Base-by-base conservation (phyloP, 2,329 filamentous ascomycete species). In the Metarhizium robertsii region DNA sequence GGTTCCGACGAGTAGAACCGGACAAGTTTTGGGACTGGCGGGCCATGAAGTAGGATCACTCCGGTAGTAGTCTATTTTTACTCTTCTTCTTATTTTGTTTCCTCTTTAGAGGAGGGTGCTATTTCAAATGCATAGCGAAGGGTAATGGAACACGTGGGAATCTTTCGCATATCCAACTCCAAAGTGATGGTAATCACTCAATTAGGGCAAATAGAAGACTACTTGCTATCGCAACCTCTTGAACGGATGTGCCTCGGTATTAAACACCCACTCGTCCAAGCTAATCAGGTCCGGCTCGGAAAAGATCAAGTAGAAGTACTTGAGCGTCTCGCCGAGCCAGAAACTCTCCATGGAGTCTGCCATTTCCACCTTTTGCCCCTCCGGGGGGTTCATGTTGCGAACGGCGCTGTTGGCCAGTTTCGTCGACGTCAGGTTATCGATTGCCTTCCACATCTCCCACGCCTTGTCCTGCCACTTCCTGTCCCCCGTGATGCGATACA, bases 261-360 rank as follows among this genome's bases (percentile, higher is more conserved):
- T 81, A 52, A 84, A 71, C 46, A 90, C 84, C 70, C 78, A 89
- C 4, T 88, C 79, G 66, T 90, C 87, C 64, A 90, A 63, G 64
- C 78, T 86, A 25, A 88, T 71, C 18, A 83, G 61, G 13, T 79
- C 74, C 2, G 83, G 79, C 47, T 86, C 79, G n/a, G 79, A 80
- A 62, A 89, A 90, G 30, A 89, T 77, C 46, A 90, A 65, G 60
- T 86, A 90, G 53, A 89, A 88, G 58, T 90, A 90, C 70, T 90
- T 90, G 58, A 90, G 70, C 32, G 86, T 90, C 72, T 90, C 86
- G 0, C 82, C 81, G 62, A 86, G 73, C 84, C 86, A 90, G 64
- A 88, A 89, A 57, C 66, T 66, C 70, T 88, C 82, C 81, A 86
- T 85, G n/a, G 78, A 79, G 62, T 90, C 85, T 40, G 72, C 67